Evolutionary conservation across 345 rosid species (phyloP), one percentile per base, ranked within the genome.

Genomic region (Lepidium africanum): DNA sequence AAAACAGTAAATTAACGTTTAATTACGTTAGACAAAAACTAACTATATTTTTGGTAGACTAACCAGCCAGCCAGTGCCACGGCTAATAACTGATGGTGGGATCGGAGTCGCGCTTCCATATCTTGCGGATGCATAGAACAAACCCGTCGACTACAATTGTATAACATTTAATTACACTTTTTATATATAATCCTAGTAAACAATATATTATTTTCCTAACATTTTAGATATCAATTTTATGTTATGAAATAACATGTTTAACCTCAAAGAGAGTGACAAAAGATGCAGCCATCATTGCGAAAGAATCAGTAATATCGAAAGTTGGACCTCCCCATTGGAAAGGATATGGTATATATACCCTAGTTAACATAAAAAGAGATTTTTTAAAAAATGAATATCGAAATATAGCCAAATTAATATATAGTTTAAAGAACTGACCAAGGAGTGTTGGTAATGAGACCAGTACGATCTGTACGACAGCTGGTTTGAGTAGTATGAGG

Each of bases 311-410:
- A 10, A 73, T 69, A 45, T 77, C 56, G 57, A 89, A 85, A 19
- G 88, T 86, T 17, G 96, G 96, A 59, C 76, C 81, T 57, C 89
- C 89, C 90, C 92, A 89, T 59, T 82, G 90, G 70, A 89, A 87
- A 68, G 90, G 96, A 48, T 76, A 82, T 63, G 96, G 90, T 55
- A 89, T 60, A 63, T 71, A 85, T 60, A 87, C 63, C 92, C 92
- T 86, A 78, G 5, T 64, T 47, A 14, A 55, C 49, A 56, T 35
- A 23, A 30, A 41, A 49, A 42, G 11, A 39, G 9, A n/a, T n/a
- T n/a, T n/a, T n/a, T n/a, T 35, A 9, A 0, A 30, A 15, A 33
- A 6, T 56, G 43, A 57, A 41, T 41, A 59, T 27, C 1, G 0
- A 42, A 30, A 61, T 14, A 57, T 0, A 5, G 7, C 33, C 33